Percentiles rank a stretch among this genome's conserved stretches.
These are phyloP conservation scores for Pichia sporocuriosa DNA, from an alignment of 805 yeast species.

Conservation along the genomic window DNA sequence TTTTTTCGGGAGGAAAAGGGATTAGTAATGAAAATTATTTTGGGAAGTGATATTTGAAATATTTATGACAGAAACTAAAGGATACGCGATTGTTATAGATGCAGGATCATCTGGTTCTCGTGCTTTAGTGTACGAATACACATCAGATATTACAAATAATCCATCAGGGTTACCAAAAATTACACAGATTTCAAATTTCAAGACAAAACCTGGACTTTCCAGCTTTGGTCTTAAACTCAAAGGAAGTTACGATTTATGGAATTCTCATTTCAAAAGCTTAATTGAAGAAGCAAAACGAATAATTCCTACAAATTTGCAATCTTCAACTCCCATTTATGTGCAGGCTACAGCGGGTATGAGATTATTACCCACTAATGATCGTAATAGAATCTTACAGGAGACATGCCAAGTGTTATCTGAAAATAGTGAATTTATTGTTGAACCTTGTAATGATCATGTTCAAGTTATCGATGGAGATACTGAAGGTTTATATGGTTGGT, in stretches of 20 bases:
- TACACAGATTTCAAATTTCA: constrained; percentile 56
- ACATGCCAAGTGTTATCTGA: constrained; percentile 53
- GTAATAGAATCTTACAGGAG: constrained; percentile 45
- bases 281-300: constrained; percentile 61
- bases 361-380: constrained; percentile 50
- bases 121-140: constrained; percentile 78
- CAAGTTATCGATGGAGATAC: constrained; percentile 89
- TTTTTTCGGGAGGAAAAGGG: too few species aligned
- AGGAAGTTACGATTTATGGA: constrained; percentile 46
- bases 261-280: constrained; percentile 58
- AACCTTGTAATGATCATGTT: constrained; percentile 63
- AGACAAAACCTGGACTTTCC: constrained; percentile 82
- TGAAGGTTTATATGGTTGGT: constrained; percentile 95
- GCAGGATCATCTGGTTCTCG: constrained; percentile 96
- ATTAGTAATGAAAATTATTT: too few species aligned
- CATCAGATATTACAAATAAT: constrained; percentile 28
- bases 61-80: constrained; percentile 5
- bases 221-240: constrained; percentile 47
- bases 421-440: constrained; percentile 49
- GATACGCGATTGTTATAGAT: constrained; percentile 85
- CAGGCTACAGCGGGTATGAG: constrained; percentile 98
- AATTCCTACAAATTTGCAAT: constrained; percentile 55
- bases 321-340: constrained; percentile 78
- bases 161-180: constrained; percentile 17
- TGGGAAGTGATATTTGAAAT: too few species aligned